These are phyloP conservation scores for Leptographium radiaticola DNA, from an alignment of 2,329 filamentous ascomycete species.

Conservation along the genomic window DNA sequence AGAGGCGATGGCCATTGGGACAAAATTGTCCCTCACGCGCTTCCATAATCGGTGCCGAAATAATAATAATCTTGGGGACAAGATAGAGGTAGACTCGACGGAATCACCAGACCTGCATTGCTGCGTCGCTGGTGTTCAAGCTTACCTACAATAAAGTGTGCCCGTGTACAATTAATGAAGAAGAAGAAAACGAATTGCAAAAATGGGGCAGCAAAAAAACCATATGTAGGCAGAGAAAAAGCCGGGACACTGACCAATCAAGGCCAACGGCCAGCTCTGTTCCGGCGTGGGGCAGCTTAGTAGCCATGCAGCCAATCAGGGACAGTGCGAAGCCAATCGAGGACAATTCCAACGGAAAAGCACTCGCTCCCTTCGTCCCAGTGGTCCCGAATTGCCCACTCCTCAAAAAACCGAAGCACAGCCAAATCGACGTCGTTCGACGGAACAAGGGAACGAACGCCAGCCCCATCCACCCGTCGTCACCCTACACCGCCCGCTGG, in stretches of 20 bases:
- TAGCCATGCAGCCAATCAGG: conserved; percentile 7
- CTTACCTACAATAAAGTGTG: conserved; percentile 62
- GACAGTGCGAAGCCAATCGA: conserved; percentile 12
- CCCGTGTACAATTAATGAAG: conserved; percentile 47
- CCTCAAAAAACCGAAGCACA: conserved; percentile 8
- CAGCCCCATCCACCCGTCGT: neutral
- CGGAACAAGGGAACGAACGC: neutral
- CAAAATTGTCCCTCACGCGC: conserved; percentile 45
- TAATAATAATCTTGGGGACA: conserved; percentile 46
- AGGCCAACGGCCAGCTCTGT: conserved; percentile 4
- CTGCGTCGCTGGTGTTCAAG: conserved; percentile 35
- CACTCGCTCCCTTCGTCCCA: conserved; percentile 12
- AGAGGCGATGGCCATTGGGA: conserved; percentile 52
- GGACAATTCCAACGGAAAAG: conserved; percentile 10
- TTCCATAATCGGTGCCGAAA: conserved; percentile 56
- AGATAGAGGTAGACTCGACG: conserved; percentile 61
- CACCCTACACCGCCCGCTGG: neutral
- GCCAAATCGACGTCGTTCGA: neutral
- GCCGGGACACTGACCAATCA: conserved; percentile 9
- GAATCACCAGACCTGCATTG: conserved; percentile 25
- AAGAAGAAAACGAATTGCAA: conserved; percentile 25
- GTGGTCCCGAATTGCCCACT: conserved; percentile 8
- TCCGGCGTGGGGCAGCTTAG: conserved; percentile 6
- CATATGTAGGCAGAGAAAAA: neutral
- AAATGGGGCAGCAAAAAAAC: conserved; percentile 11